These are phyloP conservation scores for Trypanosoma lewisi DNA, from an alignment of 208 protist genomes.

Conservation along the genomic window DNA sequence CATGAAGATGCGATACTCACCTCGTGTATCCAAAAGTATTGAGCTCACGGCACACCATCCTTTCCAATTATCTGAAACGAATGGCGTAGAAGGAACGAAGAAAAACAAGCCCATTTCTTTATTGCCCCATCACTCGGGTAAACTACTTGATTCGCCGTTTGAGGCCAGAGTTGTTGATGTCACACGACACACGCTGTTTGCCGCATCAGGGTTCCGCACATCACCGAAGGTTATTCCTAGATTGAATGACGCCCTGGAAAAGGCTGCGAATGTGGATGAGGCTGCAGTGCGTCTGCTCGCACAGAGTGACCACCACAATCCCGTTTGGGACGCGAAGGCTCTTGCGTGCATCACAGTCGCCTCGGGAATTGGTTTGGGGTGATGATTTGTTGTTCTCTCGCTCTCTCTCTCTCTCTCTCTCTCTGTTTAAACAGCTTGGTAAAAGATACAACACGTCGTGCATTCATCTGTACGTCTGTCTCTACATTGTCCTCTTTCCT, in stretches of 20 bases:
- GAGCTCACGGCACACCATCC: too few species aligned
- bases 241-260: constrained; percentile 45
- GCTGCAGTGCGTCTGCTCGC: constrained; percentile 35
- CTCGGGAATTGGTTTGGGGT: constrained; percentile 30
- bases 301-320: constrained; percentile 42
- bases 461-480: too few species aligned
- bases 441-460: too few species aligned
- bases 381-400: not conserved
- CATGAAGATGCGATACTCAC: not conserved
- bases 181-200: constrained; percentile 62
- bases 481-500: too few species aligned
- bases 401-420: not conserved
- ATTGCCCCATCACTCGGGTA: not conserved
- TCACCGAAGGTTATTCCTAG: constrained; percentile 29
- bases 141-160: constrained; percentile 38
- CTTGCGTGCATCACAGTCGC: constrained; percentile 58
- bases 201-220: constrained; percentile 43
- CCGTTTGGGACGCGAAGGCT: constrained; percentile 81
- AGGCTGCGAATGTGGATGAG: constrained; percentile 30
- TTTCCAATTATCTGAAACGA: not conserved
- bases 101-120: too few species aligned
- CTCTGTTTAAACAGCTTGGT: not conserved
- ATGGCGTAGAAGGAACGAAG: too few species aligned
- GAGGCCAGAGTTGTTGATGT: constrained; percentile 54
- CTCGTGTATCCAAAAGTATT: not conserved